Evolutionary conservation across 345 rosid genomes (phyloP).

Genomic region (Arabidopsis thaliana): TAIR10.1 NC_003075.7:11811001-11811500

Average conservation of each 20-base stretch:
- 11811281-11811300: constrained; percentile 2
- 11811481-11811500: constrained; percentile 9
- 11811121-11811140: constrained; percentile 69
- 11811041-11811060: neutral
- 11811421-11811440: constrained; percentile 6
- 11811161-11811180: constrained; percentile 60
- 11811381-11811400: constrained; percentile 11
- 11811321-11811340: neutral
- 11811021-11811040: neutral
- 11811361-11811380: constrained; percentile 11
- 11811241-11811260: constrained; percentile 70
- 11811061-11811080: constrained; percentile 82
- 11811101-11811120: constrained; percentile 72
- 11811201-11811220: neutral
- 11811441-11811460: neutral
- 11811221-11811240: constrained; percentile 54
- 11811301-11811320: neutral
- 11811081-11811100: constrained; percentile 55
- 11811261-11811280: constrained; percentile 43
- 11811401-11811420: neutral
- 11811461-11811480: neutral
- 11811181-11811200: constrained; percentile 64
- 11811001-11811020: neutral
- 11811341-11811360: constrained; percentile 17
- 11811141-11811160: constrained; percentile 51